These are phyloP conservation scores for Postia placenta DNA, from an alignment of 768 basidiomycete species.

Conservation along the genomic window DNA sequence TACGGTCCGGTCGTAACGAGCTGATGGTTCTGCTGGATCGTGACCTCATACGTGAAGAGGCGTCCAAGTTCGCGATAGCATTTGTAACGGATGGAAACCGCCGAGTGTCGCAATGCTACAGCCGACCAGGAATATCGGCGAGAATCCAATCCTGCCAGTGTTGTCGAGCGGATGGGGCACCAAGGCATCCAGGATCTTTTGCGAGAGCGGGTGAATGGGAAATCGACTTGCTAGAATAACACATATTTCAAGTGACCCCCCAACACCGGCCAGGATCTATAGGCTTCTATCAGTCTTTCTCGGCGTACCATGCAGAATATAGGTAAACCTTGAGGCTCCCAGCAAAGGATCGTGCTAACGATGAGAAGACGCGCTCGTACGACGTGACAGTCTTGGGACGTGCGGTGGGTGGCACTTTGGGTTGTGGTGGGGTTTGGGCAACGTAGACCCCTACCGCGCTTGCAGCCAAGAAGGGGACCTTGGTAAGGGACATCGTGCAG, in stretches of 20 bases:
- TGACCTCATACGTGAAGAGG: conserved; percentile 15
- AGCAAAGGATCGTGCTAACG: no score
- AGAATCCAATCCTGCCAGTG: neutral
- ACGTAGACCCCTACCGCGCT: no score
- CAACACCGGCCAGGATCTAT: no score
- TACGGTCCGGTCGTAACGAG: conserved; percentile 26
- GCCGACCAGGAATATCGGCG: conserved; percentile 1
- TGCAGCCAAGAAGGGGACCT: no score
- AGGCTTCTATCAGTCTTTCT: no score
- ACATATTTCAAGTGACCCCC: neutral
- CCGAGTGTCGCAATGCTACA: neutral
- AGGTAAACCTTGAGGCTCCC: no score
- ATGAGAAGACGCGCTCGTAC: no score
- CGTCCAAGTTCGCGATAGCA: conserved; percentile 11
- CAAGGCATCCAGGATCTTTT: neutral
- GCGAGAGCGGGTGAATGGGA: neutral
- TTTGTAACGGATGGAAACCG: neutral
- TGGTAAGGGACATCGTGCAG: no score
- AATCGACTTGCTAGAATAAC: conserved; percentile 1
- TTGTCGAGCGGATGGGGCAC: neutral
- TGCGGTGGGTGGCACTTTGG: no score
- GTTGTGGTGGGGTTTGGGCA: no score
- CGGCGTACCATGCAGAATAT: no score
- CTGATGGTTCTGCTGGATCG: conserved; percentile 9
- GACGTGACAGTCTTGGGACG: no score